Conservation (phyloP, 2,329 filamentous ascomycete species). For the Xylaria sp. region DNA sequence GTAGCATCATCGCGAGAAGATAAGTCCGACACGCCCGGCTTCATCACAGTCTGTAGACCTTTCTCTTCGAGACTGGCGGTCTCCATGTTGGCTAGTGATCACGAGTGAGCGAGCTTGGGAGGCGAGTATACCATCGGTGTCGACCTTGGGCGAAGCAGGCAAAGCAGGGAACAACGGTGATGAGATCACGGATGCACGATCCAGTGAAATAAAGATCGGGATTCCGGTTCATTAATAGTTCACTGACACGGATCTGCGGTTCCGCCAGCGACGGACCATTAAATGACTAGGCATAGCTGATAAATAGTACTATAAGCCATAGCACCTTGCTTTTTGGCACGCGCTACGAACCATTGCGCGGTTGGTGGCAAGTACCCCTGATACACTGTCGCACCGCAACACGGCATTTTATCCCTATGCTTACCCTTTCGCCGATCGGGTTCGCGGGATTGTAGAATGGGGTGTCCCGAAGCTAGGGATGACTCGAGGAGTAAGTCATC, state of each 20-base stretch:
- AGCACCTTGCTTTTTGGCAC: slow-evolving; percentile 21
- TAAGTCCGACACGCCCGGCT: slow-evolving; percentile 8
- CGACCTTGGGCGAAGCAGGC: neutral
- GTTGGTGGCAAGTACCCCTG: slow-evolving; percentile 14
- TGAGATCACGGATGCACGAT: neutral
- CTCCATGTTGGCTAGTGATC: slow-evolving; percentile 24
- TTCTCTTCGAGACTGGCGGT: slow-evolving; percentile 27
- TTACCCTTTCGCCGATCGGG: neutral
- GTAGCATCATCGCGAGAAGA: slow-evolving; percentile 29
- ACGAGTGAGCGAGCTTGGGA: neutral
- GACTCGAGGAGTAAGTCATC: slow-evolving; percentile 7
- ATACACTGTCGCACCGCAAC: slow-evolving; percentile 25
- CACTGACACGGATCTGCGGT: neutral
- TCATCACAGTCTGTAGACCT: slow-evolving; percentile 15
- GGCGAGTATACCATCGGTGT: neutral
- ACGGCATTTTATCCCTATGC: slow-evolving; percentile 3
- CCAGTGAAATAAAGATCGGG: neutral
- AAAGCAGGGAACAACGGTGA: neutral
- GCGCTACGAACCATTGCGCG: slow-evolving; percentile 11
- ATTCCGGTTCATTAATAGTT: slow-evolving; percentile 14
- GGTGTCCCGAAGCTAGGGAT: neutral
- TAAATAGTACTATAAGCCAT: slow-evolving; percentile 2
- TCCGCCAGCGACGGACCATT: slow-evolving; percentile 16
- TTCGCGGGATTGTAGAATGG: neutral
- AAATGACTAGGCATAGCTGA: slow-evolving; percentile 10